Evolutionary conservation across 306 rosid genomes (phyloP).

Genomic region (Citrullus colocynthis): DNA sequence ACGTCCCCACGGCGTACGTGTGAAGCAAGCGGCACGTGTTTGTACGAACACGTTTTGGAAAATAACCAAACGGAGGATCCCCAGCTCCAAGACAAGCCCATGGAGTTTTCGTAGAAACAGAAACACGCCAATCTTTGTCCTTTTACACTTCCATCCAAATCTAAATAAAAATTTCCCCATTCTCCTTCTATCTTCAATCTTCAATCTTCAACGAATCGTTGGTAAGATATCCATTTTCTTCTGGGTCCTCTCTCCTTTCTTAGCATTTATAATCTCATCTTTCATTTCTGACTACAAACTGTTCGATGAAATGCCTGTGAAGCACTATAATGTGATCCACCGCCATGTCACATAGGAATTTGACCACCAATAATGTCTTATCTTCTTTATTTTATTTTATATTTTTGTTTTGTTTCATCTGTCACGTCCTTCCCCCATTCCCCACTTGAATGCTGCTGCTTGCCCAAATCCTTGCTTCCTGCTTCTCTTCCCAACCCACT

Average conservation of each 20-base stretch:
- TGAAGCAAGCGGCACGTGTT: conserved; percentile 7
- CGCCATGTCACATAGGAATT: conserved; percentile 21
- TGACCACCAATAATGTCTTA: conserved; percentile 7
- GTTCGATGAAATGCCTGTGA: conserved; percentile 12
- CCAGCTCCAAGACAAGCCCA: not conserved
- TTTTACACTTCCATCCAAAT: not conserved
- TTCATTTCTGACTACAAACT: conserved; percentile 17
- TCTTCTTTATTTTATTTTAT: not conserved
- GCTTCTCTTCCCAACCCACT: not conserved
- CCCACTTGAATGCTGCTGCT: not conserved
- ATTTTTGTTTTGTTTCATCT: not conserved
- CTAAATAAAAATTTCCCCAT: not conserved
- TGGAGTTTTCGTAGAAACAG: not conserved
- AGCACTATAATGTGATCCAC: conserved; percentile 27
- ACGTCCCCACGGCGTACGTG: not conserved
- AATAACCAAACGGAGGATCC: not conserved
- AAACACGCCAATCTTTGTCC: conserved; percentile 5
- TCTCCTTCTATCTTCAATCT: not conserved
- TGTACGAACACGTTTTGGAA: conserved; percentile 30
- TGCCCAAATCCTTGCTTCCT: not conserved
- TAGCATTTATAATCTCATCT: not conserved
- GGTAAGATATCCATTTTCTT: conserved; percentile 1
- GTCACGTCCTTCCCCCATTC: conserved; percentile 2
- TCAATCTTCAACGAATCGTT: not conserved
- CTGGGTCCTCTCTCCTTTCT: not conserved